Base-by-base conservation (phyloP, 2,329 filamentous ascomycete species). In the Alternaria rosae region DNA sequence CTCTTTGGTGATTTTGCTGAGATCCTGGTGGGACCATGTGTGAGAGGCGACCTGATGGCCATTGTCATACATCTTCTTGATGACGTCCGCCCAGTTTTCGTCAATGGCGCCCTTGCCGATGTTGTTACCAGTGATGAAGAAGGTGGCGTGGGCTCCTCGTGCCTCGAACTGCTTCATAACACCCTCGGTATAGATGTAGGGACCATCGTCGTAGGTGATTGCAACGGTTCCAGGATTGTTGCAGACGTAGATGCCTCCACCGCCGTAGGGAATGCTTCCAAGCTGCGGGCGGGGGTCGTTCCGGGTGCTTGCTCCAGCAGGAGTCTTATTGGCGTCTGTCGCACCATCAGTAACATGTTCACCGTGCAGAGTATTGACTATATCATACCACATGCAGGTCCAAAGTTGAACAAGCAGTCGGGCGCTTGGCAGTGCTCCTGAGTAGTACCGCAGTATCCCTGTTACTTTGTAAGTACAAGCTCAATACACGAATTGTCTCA, bases 201-300 rank as follows among this genome's bases (percentile, higher is more conserved):
- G 89, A 0, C 89, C 89, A 72, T 91, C 89, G 69, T 91, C 89
- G 65, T 86, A 91, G 0, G 88, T 91, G 56, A 91, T 79, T 13
- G 89, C 89, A 65, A 91, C 84, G 5, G 86, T 86, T 54, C 87
- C 87, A 3, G 84, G 80, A 15, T 69, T 70, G 38, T 75, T 75
- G 69, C 86, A 88, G 59, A 82, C 78, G 64, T 86, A 86, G 60
- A 90, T 86, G n/a, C 85, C 84, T 2, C 74, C 81, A 32, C 85
- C 81, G 23, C 88, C 88, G 59, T 90, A 89, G 0, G 80, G 78
- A 1, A 89, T 80, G 6, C 60, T 76, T 9, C 88, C 88, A 3
- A 87, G 70, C 28, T 85, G 80, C 2, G 86, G 79, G 11, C 89
- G 84, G 21, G 82, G 71, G 55, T 89, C 74, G 2, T 76, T 80